Base-by-base conservation (phyloP, 352 stramenopile species). In the Blastocystis sp. region DNA sequence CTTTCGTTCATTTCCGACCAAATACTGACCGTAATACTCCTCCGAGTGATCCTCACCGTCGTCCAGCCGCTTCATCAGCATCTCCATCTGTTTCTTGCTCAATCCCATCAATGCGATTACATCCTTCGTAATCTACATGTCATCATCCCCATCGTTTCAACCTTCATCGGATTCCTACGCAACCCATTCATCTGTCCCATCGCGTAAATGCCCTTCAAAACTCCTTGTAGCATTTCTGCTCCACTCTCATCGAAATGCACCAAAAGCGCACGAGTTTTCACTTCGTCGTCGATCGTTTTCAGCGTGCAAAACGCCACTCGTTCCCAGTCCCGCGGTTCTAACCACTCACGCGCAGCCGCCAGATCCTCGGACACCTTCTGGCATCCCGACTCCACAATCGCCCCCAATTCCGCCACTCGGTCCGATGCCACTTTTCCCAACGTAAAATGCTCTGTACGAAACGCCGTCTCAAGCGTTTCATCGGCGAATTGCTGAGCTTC, bases 21-120 rank as follows among this genome's bases (percentile, higher is more conserved):
- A 64, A 57, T 81, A 81, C 34, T 81, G 69, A 14, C 9, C 14
- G n/a, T 81, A 81, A 65, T 65, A 81, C 18, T 29, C 48, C 16
- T 64, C 27, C n/a, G 54, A 48, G 29, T 64, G 27, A 48, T 9
- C 42, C 24, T 29, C 11, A 64, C 42, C 32, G 24, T 64, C 48
- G 29, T 81, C 69, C 61, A 81, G 32, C 0, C 69, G 46, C 29
- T 61, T 59, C 69, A 81, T 81, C 14, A 81, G 53, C 24, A 44
- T 27, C 29, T 61, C n/a, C 1, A 27, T 44, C 34, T 81, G 49
- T 24, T 64, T 64, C 14, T 81, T 44, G 34, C 40, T 64, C n/a
- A 81, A 44, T 32, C 9, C 29, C 16, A 81, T n/a, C n/a, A 81
- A 32, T 21, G 46, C 34, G n/a, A 81, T 63, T n/a, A 81, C 21